Evolutionary conservation across 2,329 filamentous ascomycete genomes (phyloP), one percentile per base, ranked within the genome.

Genomic region (Pseudohalonectria lignicola): DNA sequence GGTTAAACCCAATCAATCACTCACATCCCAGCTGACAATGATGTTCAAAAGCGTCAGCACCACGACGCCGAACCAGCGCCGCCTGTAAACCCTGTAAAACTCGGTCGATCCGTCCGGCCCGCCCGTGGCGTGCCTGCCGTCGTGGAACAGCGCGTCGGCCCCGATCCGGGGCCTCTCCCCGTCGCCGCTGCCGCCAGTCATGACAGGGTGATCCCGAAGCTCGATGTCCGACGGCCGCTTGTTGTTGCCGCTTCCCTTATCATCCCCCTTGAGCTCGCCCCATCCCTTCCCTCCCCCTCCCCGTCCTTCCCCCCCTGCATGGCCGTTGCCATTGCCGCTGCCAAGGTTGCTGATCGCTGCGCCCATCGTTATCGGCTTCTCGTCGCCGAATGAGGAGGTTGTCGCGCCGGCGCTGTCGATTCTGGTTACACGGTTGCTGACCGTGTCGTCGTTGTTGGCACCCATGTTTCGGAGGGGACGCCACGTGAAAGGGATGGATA

Each of bases 11-110:
- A 34, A 26, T 38, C 9, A 32, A 34, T 30, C 26, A 79, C 86
- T 69, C 71, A 92, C 86, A 74, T 93, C 86, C 90, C 90, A 96
- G 53, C 85, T 93, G 31, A 94, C 82, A 43, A 96, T 76, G 40
- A 95, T 81, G 56, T 96, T 98, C 61, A 96, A 67, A 51, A 96
- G 61, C 6, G 87, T 82, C 53, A 96, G 62, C 59, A 94, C 85
- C 17, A 74, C 62, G 37, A 98, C 66, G 1, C 92, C 92, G 56
- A 94, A 84, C 79, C 86, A 98, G 32, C 92, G 74, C 52, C 86
- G 74, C 61, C 83, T 90, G 56, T 96, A 96, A 31, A 58, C 55
- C 40, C 49, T 56, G 46, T 55, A 60, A 35, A 47, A 40, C 21
- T 36, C 40, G 31, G 32, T 21, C 10, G 36, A 35, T 12, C 35